phyloP scores from a whole-genome alignment of 108 stramenopile species.

The Schizochytrium sp. region DNA sequence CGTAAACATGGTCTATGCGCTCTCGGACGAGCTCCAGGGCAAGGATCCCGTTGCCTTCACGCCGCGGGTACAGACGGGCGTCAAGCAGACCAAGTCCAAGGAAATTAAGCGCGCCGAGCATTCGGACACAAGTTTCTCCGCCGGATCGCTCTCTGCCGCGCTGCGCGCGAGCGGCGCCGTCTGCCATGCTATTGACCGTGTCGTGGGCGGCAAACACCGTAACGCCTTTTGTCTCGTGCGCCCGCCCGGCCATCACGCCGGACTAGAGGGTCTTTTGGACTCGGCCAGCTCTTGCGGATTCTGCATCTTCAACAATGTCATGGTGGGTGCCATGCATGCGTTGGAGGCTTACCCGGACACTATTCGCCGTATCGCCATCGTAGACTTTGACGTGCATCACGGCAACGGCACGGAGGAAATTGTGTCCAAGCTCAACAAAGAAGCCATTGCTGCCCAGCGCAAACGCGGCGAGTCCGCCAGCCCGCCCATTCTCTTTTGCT shows the following conservation, averaged over 20 bases:
- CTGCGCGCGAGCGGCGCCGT: constrained; percentile 52
- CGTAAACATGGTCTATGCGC: constrained; percentile 30
- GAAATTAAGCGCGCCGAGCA: constrained; percentile 19
- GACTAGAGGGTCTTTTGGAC: constrained; percentile 37
- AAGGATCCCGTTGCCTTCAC: constrained; percentile 39
- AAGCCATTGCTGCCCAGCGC: constrained; percentile 59
- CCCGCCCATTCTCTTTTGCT: constrained; percentile 70
- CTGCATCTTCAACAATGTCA: constrained; percentile 95
- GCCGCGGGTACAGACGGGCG: constrained; percentile 33
- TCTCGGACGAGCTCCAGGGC: constrained; percentile 18
- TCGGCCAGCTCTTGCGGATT: constrained; percentile 70
- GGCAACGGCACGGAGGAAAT: constrained; percentile 97
- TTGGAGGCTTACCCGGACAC: constrained; percentile 28
- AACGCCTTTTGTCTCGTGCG: constrained; percentile 92
- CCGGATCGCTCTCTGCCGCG: constrained; percentile 37
- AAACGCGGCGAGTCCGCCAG: not conserved
- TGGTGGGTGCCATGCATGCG: constrained; percentile 92
- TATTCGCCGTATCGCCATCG: constrained; percentile 69
- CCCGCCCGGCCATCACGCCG: constrained; percentile 96
- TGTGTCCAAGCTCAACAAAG: constrained; percentile 59
- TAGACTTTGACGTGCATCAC: constrained; percentile 95
- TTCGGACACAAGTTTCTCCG: constrained; percentile 42
- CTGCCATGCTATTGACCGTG: constrained; percentile 44
- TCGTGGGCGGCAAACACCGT: constrained; percentile 30
- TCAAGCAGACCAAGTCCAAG: constrained; percentile 8